Evolutionary conservation across 2,329 filamentous ascomycete genomes (phyloP).

Genomic region (Aureobasidium namibiae): DNA sequence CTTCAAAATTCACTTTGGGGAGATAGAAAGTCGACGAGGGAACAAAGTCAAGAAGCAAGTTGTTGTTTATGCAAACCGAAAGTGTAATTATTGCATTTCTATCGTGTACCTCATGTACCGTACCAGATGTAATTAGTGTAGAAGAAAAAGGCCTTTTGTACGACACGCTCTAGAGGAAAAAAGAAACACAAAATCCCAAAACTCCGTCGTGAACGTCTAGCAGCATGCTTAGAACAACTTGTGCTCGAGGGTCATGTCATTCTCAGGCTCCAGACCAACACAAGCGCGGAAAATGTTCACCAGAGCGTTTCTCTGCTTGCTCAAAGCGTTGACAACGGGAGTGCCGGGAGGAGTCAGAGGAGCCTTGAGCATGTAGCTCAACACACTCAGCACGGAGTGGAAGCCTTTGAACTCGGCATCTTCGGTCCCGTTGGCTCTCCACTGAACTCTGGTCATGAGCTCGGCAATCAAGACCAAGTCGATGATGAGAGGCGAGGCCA

Average conservation of each 20-base stretch:
- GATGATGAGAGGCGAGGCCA: conserved; percentile 94
- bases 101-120: too few species aligned
- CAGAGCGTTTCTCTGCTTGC: conserved; percentile 88
- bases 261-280: conserved; percentile 92
- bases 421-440: conserved; percentile 52
- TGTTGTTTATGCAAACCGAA: too few species aligned
- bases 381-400: conserved; percentile 91
- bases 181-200: background rate
- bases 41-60: too few species aligned
- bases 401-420: conserved; percentile 72
- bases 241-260: conserved; percentile 98
- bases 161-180: too few species aligned
- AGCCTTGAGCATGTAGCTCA: conserved; percentile 98
- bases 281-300: conserved; percentile 99
- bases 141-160: too few species aligned
- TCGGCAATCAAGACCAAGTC: conserved; percentile 88
- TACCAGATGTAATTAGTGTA: too few species aligned
- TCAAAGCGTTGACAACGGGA: conserved; percentile 88
- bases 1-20: too few species aligned
- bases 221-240: conserved; percentile 62
- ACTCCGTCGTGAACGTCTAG: background rate
- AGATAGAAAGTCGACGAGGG: too few species aligned
- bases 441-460: conserved; percentile 97
- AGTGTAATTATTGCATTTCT: too few species aligned
- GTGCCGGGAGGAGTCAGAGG: conserved; percentile 90